Conservation (phyloP, 2,329 filamentous ascomycete species). For the Huntiella omanensis region DNA sequence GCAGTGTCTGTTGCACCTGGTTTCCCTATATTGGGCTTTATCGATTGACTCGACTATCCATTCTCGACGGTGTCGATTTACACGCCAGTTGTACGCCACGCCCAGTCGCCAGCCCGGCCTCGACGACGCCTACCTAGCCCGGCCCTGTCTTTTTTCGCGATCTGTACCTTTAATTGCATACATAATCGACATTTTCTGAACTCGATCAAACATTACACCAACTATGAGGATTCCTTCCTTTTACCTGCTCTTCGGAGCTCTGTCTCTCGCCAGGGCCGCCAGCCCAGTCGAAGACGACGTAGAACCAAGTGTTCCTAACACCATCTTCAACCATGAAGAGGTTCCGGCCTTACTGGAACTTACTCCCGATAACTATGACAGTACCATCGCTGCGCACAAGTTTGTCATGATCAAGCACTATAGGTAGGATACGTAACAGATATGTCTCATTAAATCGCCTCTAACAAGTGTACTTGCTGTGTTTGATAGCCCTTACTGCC, state of each 20-base stretch:
- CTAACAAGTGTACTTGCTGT: not conserved
- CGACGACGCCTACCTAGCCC: too few relatives aligned
- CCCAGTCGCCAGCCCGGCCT: too few relatives aligned
- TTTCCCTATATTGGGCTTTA: too few relatives aligned
- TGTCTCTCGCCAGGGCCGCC: conserved; percentile 19
- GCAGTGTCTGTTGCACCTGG: too few relatives aligned
- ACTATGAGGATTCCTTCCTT: conserved; percentile 27
- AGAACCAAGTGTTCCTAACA: conserved; percentile 18
- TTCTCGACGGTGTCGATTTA: too few relatives aligned
- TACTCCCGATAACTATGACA: conserved; percentile 35
- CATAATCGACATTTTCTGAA: too few relatives aligned
- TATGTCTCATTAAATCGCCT: too few relatives aligned
- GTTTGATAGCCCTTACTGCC: conserved; percentile 34
- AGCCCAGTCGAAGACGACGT: conserved; percentile 15
- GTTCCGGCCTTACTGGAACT: conserved; percentile 49
- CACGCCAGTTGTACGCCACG: too few relatives aligned
- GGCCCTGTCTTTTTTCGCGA: too few relatives aligned
- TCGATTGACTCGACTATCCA: too few relatives aligned
- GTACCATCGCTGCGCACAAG: conserved; percentile 33
- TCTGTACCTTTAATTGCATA: too few relatives aligned
- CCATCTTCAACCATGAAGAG: conserved; percentile 45
- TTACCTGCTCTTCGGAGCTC: conserved; percentile 28
- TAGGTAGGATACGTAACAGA: conserved; percentile 31
- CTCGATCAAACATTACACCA: not conserved
- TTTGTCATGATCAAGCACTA: conserved; percentile 44